phyloP scores from a whole-genome alignment of 495 filamentous ascomycete species.

The Xylaria castorea region DNA sequence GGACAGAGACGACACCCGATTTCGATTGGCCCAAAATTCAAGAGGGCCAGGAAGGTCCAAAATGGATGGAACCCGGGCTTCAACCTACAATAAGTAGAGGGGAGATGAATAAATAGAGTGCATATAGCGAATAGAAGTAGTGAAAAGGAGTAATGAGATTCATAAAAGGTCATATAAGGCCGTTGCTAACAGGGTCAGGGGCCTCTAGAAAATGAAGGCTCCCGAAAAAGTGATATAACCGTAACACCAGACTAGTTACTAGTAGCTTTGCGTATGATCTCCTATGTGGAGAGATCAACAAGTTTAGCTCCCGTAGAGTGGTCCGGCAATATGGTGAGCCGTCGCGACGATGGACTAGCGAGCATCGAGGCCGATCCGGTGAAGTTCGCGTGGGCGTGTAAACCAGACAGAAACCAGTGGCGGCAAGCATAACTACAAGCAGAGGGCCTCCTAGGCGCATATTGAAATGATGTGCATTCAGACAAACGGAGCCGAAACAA shows the following conservation, averaged over 20 bases:
- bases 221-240: neutral
- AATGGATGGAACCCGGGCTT: slow-evolving; percentile 26
- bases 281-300: slow-evolving; percentile 12
- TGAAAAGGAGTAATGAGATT: neutral
- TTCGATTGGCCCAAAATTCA: slow-evolving; percentile 43
- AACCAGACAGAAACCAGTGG: neutral
- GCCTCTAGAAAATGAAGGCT: neutral
- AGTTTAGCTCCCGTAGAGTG: slow-evolving; percentile 13
- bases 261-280: neutral
- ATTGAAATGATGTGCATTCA: neutral
- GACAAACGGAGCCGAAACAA: neutral
- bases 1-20: slow-evolving; percentile 30
- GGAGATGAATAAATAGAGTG: slow-evolving; percentile 33
- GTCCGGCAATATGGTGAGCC: slow-evolving; percentile 3
- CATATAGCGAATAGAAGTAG: slow-evolving; percentile 13
- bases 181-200: slow-evolving; percentile 12
- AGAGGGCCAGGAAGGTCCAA: slow-evolving; percentile 35
- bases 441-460: neutral
- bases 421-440: neutral
- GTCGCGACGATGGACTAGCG: slow-evolving; percentile 3
- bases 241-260: neutral
- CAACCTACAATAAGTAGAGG: slow-evolving; percentile 34
- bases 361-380: slow-evolving; percentile 21
- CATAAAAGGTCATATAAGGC: slow-evolving; percentile 7
- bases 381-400: neutral